Evolutionary conservation across 1,284 basidiomycete genomes (phyloP).

Genomic region (Ceratorhiza oryzae-sativae): DNA sequence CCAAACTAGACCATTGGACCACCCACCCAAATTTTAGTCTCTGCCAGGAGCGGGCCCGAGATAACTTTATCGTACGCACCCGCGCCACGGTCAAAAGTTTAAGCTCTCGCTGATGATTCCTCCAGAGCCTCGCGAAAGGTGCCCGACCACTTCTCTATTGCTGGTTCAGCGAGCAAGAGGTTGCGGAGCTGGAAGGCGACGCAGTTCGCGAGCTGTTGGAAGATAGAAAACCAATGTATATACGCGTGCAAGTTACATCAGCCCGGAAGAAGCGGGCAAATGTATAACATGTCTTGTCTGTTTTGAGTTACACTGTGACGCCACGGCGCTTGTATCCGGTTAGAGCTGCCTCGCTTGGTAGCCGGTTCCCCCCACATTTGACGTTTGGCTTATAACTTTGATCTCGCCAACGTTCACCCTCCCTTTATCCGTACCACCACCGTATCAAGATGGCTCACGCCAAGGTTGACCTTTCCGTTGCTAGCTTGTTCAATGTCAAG

Average conservation of each 20-base stretch:
- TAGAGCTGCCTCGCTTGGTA: not conserved
- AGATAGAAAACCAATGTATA: conserved; percentile 7
- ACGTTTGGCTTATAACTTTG: not conserved
- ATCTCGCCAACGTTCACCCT: not conserved
- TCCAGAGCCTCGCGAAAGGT: not conserved
- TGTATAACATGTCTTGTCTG: conserved; percentile 4
- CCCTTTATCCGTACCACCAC: not conserved
- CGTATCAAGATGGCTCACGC: conserved; percentile 41
- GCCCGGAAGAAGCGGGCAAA: conserved; percentile 8
- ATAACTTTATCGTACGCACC: conserved; percentile 15
- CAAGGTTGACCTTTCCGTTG: conserved; percentile 59
- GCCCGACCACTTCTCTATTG: conserved; percentile 18
- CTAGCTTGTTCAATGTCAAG: conserved; percentile 73
- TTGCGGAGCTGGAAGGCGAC: conserved; percentile 25
- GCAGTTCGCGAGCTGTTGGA: conserved; percentile 4
- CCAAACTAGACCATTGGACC: not conserved
- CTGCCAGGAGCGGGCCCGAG: not conserved
- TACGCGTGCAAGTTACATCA: conserved; percentile 21
- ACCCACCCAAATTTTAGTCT: conserved; percentile 15
- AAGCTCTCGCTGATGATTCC: not conserved
- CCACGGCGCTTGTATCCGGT: conserved; percentile 23
- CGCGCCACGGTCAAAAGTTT: not conserved
- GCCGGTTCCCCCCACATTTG: conserved; percentile 31
- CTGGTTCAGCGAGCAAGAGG: conserved; percentile 15
- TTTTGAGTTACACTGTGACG: not conserved